A percentile compares a stretch with the other conserved stretches of the same genome.
These are phyloP conservation scores for Aspergillus nanangensis DNA, from an alignment of 495 filamentous ascomycete species.

Conservation along the genomic window DNA sequence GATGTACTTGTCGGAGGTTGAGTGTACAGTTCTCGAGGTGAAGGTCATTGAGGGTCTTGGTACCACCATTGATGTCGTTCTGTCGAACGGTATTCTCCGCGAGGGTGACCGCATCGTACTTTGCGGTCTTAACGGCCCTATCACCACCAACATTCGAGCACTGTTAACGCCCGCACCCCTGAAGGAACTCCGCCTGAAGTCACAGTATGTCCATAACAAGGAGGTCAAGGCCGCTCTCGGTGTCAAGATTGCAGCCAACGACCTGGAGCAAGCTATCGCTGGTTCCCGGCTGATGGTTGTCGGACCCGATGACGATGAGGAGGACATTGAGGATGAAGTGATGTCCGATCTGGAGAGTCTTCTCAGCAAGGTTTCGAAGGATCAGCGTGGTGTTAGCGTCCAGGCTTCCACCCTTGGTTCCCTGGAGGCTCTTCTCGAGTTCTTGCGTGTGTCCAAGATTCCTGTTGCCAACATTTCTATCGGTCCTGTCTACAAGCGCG, in stretches of 20 bases:
- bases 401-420: conserved; percentile 98
- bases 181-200: conserved; percentile 91
- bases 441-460: conserved; percentile 90
- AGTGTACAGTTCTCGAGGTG: conserved; percentile 97
- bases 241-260: conserved; percentile 97
- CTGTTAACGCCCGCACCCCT: conserved; percentile 90
- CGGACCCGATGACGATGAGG: conserved; percentile 92
- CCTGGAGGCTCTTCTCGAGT: conserved; percentile 93
- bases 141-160: conserved; percentile 93
- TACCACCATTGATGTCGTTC: conserved; percentile 96
- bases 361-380: conserved; percentile 81
- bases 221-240: conserved; percentile 97
- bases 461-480: conserved; percentile 97
- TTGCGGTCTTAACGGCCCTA: conserved; percentile 92
- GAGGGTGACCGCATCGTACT: conserved; percentile 95
- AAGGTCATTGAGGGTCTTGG: conserved; percentile 98
- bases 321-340: conserved; percentile 93
- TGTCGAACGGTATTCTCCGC: conserved; percentile 91
- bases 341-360: conserved; percentile 92
- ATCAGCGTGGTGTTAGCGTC: conserved; percentile 90
- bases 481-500: conserved; percentile 96
- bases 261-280: conserved; percentile 93
- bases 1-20: conserved; percentile 97
- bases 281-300: conserved; percentile 92
- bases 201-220: conserved; percentile 96